Percentiles rank a stretch among this genome's conserved stretches.
These are phyloP conservation scores for Neofusicoccum umdonicola DNA, from an alignment of 2,329 filamentous ascomycete species.

Conservation along the genomic window DNA sequence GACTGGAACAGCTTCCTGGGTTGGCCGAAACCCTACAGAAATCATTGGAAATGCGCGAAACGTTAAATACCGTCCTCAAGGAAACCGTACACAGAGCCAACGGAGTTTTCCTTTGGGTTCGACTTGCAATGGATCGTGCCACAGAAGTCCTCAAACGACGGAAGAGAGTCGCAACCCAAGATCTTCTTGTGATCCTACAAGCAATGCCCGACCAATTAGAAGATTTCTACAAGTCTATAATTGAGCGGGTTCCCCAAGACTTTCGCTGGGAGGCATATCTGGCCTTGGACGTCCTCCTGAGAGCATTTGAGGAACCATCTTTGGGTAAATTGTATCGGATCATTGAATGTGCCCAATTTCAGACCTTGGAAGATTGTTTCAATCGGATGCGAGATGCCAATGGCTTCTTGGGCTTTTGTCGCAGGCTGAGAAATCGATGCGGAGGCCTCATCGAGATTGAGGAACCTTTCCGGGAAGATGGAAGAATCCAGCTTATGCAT, in stretches of 20 bases:
- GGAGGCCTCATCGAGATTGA: neutral
- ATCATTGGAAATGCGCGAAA: neutral
- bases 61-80: neutral
- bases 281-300: neutral
- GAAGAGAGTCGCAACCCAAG: neutral
- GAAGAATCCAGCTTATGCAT: neutral
- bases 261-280: neutral
- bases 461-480: neutral
- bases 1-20: neutral
- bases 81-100: neutral
- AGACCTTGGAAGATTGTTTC: neutral
- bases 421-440: neutral
- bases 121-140: constrained; percentile 4
- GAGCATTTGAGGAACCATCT: neutral
- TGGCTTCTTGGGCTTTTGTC: neutral
- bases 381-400: neutral
- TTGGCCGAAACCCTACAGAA: neutral
- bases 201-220: neutral
- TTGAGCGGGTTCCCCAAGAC: neutral
- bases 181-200: neutral
- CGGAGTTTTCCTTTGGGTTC: constrained; percentile 18
- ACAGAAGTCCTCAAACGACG: neutral
- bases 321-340: neutral
- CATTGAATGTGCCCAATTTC: neutral
- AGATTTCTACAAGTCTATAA: neutral